Evolutionary conservation across 129 eudicot species (phyloP).

Genomic region (Mikania micrantha): DNA sequence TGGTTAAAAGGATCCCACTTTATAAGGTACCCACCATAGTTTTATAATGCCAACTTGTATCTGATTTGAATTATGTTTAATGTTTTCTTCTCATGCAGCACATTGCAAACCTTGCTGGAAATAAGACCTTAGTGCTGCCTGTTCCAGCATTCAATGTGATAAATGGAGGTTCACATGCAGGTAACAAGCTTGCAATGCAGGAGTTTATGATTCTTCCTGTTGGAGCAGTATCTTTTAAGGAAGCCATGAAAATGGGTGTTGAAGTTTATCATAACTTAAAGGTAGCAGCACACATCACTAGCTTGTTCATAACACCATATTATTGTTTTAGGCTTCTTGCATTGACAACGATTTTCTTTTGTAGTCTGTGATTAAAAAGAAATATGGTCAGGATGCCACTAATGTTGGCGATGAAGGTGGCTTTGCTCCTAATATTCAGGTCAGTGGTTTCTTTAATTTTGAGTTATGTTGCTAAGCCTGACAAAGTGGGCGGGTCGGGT

Average conservation of each 20-base stretch:
- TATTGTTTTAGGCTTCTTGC: too few species aligned
- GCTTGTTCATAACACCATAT: too few species aligned
- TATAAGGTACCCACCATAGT: too few species aligned
- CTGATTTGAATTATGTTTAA: too few species aligned
- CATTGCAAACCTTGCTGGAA: slow-evolving; percentile 33
- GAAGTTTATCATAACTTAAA: slow-evolving; percentile 25
- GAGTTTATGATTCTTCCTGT: slow-evolving; percentile 33
- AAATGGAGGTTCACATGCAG: slow-evolving; percentile 36
- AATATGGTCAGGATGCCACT: slow-evolving; percentile 40
- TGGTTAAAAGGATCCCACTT: too few species aligned
- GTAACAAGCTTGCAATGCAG: slow-evolving; percentile 37
- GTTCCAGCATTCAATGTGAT: slow-evolving; percentile 34
- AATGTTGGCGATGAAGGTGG: slow-evolving; percentile 31
- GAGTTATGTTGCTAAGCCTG: too few species aligned
- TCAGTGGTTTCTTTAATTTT: not conserved
- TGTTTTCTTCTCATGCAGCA: too few species aligned
- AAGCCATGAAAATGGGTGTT: slow-evolving; percentile 35
- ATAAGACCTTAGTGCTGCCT: slow-evolving; percentile 24
- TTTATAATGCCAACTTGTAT: too few species aligned
- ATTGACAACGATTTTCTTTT: not conserved
- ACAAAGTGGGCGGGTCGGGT: too few species aligned
- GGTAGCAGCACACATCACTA: too few species aligned
- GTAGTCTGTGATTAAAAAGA: slow-evolving; percentile 39
- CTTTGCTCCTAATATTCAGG: slow-evolving; percentile 48
- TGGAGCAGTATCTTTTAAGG: slow-evolving; percentile 29